Percentiles rank a stretch among this genome's conserved stretches.
Conservation (phyloP, 2,329 filamentous ascomycete species). For the Aspergillus fructus region DNA sequence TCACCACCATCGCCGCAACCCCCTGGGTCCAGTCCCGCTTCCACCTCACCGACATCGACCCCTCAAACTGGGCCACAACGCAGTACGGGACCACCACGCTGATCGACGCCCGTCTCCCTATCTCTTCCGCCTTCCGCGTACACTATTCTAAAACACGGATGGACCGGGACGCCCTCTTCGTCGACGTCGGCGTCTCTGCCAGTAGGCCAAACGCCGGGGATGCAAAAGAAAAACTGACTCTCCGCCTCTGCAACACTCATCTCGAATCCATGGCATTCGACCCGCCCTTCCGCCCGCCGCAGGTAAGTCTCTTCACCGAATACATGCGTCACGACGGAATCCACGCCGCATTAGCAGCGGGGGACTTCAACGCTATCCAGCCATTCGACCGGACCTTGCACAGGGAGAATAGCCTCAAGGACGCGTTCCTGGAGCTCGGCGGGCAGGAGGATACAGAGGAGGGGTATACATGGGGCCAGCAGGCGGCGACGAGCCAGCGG, state of each 20-base stretch:
- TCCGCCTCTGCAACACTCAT: constrained; percentile 11
- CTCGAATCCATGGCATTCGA: constrained; percentile 6
- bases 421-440: constrained; percentile 10
- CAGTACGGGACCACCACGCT: constrained; percentile 10
- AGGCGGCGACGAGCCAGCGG: constrained; percentile 1
- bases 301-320: constrained; percentile 2
- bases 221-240: neutral
- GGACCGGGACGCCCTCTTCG: constrained; percentile 13
- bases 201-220: no score
- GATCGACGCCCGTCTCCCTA: neutral
- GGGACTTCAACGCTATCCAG: constrained; percentile 15
- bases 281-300: constrained; percentile 3
- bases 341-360: neutral
- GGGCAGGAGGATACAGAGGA: constrained; percentile 7
- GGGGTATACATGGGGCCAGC: constrained; percentile 14
- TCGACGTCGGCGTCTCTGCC: neutral
- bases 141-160: constrained; percentile 11
- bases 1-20: neutral
- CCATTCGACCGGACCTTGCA: constrained; percentile 7
- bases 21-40: constrained; percentile 6
- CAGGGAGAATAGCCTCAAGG: constrained; percentile 5
- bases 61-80: neutral
- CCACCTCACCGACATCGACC: constrained; percentile 7
- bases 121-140: constrained; percentile 1
- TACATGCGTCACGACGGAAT: neutral